A percentile compares a stretch with the other conserved stretches of the same genome.
Conservation (phyloP, 1,284 basidiomycete genomes). For the Tranzscheliella williamsii region DNA sequence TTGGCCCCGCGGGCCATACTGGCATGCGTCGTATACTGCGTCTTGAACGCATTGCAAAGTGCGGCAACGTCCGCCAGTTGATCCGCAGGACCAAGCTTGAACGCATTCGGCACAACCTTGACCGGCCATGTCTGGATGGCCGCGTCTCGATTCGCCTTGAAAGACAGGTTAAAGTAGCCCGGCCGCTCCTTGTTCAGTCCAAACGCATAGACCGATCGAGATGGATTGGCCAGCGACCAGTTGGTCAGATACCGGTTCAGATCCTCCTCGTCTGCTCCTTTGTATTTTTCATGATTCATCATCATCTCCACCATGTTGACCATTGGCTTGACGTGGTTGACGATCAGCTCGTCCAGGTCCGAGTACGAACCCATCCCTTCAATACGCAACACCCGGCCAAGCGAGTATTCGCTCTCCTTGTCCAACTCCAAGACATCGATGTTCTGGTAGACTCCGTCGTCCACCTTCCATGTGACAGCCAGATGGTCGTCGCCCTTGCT, state of each 20-base stretch:
- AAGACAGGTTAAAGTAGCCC: slow-evolving; percentile 90
- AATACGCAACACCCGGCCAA: slow-evolving; percentile 75
- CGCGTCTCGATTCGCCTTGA: slow-evolving; percentile 73
- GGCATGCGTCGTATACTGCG: slow-evolving; percentile 57
- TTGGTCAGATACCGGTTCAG: slow-evolving; percentile 64
- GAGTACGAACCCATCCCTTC: slow-evolving; percentile 79
- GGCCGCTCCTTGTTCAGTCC: slow-evolving; percentile 85
- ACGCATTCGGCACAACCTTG: slow-evolving; percentile 56
- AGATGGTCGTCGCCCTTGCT: slow-evolving; percentile 92
- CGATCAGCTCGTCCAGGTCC: slow-evolving; percentile 95
- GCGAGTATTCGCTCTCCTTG: slow-evolving; percentile 71
- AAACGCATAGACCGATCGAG: slow-evolving; percentile 94
- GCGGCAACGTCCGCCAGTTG: slow-evolving; percentile 55
- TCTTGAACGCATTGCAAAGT: slow-evolving; percentile 60
- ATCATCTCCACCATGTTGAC: slow-evolving; percentile 91
- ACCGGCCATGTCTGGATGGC: slow-evolving; percentile 61
- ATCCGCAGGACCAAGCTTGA: slow-evolving; percentile 56
- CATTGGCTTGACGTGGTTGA: slow-evolving; percentile 95
- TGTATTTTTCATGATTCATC: slow-evolving; percentile 95
- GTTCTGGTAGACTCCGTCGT: slow-evolving; percentile 94
- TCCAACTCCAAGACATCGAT: slow-evolving; percentile 87
- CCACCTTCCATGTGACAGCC: slow-evolving; percentile 99
- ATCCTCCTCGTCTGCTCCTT: slow-evolving; percentile 80
- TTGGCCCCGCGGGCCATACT: slow-evolving; percentile 42
- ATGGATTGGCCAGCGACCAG: slow-evolving; percentile 81